Base-by-base conservation (phyloP, 2,329 filamentous ascomycete species). In the Fusarium hainanense region DNA sequence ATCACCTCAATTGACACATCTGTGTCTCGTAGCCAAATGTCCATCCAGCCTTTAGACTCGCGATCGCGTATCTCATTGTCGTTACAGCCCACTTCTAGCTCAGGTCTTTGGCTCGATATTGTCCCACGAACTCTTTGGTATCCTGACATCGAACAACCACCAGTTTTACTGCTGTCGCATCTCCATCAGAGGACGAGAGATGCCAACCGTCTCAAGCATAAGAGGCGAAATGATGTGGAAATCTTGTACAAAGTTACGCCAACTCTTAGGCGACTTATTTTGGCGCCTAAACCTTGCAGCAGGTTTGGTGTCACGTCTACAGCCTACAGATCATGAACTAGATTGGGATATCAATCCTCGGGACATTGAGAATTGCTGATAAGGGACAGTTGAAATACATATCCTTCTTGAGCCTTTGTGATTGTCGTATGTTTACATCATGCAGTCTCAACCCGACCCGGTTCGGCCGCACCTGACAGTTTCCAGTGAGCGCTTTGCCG, bases 401-500 rank as follows among this genome's bases (percentile, higher is more conserved):
- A 1, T 11, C 3, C 16, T 37, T 3, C 34, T 37, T 10, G 9
- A n/a, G 5, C 32, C 16, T 10, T 34, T 18, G 32, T 34, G 32
- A 10, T 11, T n/a, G 34, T 37, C 34, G 18, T 6, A 37, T n/a
- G 3, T 37, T 37, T 6, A 37, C 34, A 37, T 37, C 34, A n/a
- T 37, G 18, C 34, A 12, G 34, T 37, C 4, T 37, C 18, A 12
- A 37, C 34, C 34, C 18, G 18, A 37, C 34, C 18, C 34, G 32
- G 3, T 4, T 9, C 32, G 32, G 32, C 5, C 1, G 9, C 32
- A 37, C 3, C 10, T 11, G 16, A 27, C 27, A 2, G 2, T n/a
- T 30, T 23, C 2, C 40, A 46, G 40, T 23, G 34, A 18, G 10
- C 13, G 37, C 58, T 64, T 47, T 68, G 50, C 67, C 67, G 50